Evolutionary conservation across 345 rosid species (phyloP), one percentile per base, ranked within the genome.

Genomic region (Bretschneidera sinensis): DNA sequence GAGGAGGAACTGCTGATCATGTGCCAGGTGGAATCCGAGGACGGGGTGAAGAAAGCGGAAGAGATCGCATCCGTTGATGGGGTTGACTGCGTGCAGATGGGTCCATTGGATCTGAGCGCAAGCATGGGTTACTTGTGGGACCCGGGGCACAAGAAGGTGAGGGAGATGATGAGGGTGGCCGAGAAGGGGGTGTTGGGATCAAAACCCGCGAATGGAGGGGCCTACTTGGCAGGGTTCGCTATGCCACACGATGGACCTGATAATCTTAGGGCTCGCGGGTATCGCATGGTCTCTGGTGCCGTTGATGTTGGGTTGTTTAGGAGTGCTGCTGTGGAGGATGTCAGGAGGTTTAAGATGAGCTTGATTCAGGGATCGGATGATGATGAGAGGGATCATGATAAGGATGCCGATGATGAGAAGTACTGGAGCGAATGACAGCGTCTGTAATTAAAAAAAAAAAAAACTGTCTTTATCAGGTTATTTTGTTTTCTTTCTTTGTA

Each of bases 51-150:
- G 58, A 87, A 72, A 21, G 81, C 78, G 0, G 88, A 83, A 22
- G 91, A 89, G 31, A 89, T 92, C 67, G 86, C 88, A 6, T 89
- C 80, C 34, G 87, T 87, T 6, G 90, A 87, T 8, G 98, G 97
- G 28, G 96, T 92, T 0, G 97, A 89, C 73, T 89, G 97, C 76
- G 71, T 92, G 51, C 96, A 89, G 61, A 87, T 92, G 91, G 98
- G 98, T 23, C 98, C 92, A 49, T 77, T 92, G 82, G 96, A 92
- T 77, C 79, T 92, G 23, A 89, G 97, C 57, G 97, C 86, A 2
- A 84, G 87, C 69, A 60, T 92, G 83, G 98, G 95, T 21, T 92
- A 87, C 35, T 53, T 89, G 59, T 87, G 94, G 94, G 98, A 92
- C 66, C 97, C 96, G 0, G 98, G 96, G 47, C 86, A 89, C 59